Percentiles rank a stretch among this genome's conserved stretches.
Conservation (phyloP, 2,329 filamentous ascomycete genomes). For the Aspergillus fructus region DNA sequence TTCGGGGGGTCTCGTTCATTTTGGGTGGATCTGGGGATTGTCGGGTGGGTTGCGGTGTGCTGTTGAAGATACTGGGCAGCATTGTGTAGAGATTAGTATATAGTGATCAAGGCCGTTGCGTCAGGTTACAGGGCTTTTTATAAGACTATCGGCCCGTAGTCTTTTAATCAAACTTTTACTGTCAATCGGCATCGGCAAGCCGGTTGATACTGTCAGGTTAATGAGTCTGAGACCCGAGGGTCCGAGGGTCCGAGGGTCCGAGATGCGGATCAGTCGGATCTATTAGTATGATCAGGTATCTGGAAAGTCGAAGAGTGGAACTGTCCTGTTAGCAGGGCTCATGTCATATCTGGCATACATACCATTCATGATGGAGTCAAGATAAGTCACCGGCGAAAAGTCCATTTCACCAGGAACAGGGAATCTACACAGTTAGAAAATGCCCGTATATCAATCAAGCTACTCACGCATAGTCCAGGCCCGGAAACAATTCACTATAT, state of each 20-base stretch:
- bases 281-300: neutral
- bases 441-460: neutral
- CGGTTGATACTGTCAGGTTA: neutral
- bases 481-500: slow-evolving; percentile 3
- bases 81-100: neutral
- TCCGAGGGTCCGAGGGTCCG: neutral
- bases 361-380: slow-evolving; percentile 33
- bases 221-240: neutral
- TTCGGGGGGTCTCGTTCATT: slow-evolving; percentile 6
- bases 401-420: slow-evolving; percentile 11
- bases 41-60: neutral
- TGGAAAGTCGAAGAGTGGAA: slow-evolving; percentile 25
- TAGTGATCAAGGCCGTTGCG: too few species aligned
- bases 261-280: neutral
- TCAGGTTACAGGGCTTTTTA: neutral
- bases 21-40: neutral
- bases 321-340: slow-evolving; percentile 6
- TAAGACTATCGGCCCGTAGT: neutral
- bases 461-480: slow-evolving; percentile 16
- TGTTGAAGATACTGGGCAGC: slow-evolving; percentile 1
- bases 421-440: neutral
- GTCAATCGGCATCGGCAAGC: too few species aligned
- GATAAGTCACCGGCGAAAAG: slow-evolving; percentile 26
- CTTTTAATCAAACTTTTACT: neutral
- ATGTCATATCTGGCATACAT: neutral